phyloP scores from a whole-genome alignment of 495 filamentous ascomycete species.

The Penicillium pancosmium region DNA sequence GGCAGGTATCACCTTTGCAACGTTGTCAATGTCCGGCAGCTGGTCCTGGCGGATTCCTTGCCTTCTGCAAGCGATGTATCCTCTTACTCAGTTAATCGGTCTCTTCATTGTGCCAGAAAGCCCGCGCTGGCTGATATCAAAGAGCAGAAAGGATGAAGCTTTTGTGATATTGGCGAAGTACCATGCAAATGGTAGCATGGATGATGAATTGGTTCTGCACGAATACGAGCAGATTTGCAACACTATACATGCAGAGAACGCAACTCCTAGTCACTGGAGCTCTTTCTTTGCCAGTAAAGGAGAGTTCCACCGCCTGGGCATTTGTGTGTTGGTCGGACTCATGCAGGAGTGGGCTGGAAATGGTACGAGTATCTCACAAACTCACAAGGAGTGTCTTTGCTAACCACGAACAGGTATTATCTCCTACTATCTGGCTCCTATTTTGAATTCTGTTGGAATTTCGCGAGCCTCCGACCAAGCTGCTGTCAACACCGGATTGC shows the following conservation, averaged over 20 bases:
- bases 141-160: slow-evolving; percentile 40
- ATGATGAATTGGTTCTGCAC: slow-evolving; percentile 32
- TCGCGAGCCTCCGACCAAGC: slow-evolving; percentile 48
- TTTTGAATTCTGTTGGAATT: slow-evolving; percentile 60
- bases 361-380: slow-evolving; percentile 31
- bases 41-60: slow-evolving; percentile 32
- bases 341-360: slow-evolving; percentile 70
- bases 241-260: slow-evolving; percentile 51
- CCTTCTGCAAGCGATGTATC: slow-evolving; percentile 24
- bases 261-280: slow-evolving; percentile 26
- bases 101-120: slow-evolving; percentile 26
- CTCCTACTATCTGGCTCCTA: slow-evolving; percentile 58
- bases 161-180: slow-evolving; percentile 39
- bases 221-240: slow-evolving; percentile 42
- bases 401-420: slow-evolving; percentile 46
- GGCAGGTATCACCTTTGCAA: slow-evolving; percentile 22
- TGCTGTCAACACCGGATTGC: slow-evolving; percentile 26
- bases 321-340: slow-evolving; percentile 60
- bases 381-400: background rate
- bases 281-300: slow-evolving; percentile 66
- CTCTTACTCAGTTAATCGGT: slow-evolving; percentile 19
- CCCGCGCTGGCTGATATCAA: slow-evolving; percentile 45
- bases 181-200: slow-evolving; percentile 34
- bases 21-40: slow-evolving; percentile 15
- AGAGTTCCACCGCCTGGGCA: slow-evolving; percentile 61